Base-by-base conservation (phyloP, 2,329 filamentous ascomycete species). In the Beauveria rudraprayagi region DNA sequence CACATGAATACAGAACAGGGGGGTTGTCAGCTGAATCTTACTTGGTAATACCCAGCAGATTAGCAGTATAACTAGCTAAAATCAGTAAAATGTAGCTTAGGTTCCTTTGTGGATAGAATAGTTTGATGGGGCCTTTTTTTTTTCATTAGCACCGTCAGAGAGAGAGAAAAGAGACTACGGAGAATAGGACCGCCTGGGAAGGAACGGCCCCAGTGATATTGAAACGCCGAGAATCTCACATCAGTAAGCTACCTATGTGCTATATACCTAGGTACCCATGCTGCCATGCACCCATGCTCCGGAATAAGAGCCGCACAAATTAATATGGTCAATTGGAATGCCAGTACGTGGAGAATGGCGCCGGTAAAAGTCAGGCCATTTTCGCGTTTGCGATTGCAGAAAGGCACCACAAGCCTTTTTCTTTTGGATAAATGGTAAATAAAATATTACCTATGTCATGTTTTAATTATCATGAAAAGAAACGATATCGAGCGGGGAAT, bases 311-410 rank as follows among this genome's bases (percentile, higher is more conserved):
- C 54, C 43, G 22, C 46, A 43, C 46, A 24, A 43, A 30, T 37
- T 30, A 22, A 22, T 22, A 34, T 22, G 30, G 24, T 26, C 30
- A 34, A 44, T 58, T 53, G 37, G 37, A 50, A 58, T 34, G 22
- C 19, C 37, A 50, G 17, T 24, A 8, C 47, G 24, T 59, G 56
- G 47, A 53, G 48, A 58, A 58, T 58, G 34, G 46, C 34, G 56
- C 56, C 4, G 46, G 17, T 34, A 2, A 56, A 30, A 53, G 40
- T 59, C 56, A 59, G 56, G 56, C 56, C 56, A 59, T 53, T 59
- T 22, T 44, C 34, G 26, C 56, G 52, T 46, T 46, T 5, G 28
- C 24, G 8, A 56, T 47, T 56, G 43, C 55, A 22, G 22, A 57
- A 57, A n/a, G 28, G 55, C 19, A 57, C 19, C 26, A 11, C 34